These are phyloP conservation scores for Moricandia arvensis DNA, from an alignment of 345 rosid species.

Conservation along the genomic window DNA sequence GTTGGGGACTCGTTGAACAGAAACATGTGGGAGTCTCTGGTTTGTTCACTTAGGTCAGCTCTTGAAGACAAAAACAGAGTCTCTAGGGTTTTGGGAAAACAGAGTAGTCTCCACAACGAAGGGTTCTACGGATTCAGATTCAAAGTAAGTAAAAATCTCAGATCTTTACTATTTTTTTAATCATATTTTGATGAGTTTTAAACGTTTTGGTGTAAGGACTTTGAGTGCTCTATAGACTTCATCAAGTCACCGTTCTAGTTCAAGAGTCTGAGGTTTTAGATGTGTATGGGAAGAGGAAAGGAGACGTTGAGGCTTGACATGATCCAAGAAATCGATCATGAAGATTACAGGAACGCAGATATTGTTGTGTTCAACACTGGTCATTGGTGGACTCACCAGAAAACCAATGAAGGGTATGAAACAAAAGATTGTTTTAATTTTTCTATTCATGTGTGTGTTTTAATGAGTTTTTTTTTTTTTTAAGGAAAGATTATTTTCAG, in stretches of 20 bases:
- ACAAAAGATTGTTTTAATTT: neutral
- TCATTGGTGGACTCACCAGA: conserved; percentile 76
- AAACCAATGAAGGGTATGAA: conserved; percentile 50
- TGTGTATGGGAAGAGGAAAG: conserved; percentile 35
- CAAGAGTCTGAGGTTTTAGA: conserved; percentile 50
- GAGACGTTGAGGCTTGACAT: conserved; percentile 55
- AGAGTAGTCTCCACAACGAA: conserved; percentile 40
- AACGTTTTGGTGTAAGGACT: conserved; percentile 34
- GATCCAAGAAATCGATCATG: conserved; percentile 40
- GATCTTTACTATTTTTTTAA: neutral
- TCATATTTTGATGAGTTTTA: neutral
- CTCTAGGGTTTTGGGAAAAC: conserved; percentile 43
- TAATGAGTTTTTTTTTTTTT: neutral
- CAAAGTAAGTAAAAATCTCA: conserved; percentile 5
- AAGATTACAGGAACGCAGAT: conserved; percentile 49
- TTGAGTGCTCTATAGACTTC: conserved; percentile 55
- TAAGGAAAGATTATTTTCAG: conserved; percentile 62
- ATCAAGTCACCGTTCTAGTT: conserved; percentile 56
- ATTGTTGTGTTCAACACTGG: conserved; percentile 67
- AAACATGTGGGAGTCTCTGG: conserved; percentile 78
- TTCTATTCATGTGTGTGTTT: neutral
- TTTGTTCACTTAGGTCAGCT: conserved; percentile 61
- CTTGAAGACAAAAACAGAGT: conserved; percentile 49
- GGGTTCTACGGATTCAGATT: conserved; percentile 59
- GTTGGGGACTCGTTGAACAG: conserved; percentile 71